These are phyloP conservation scores for Austroboletus novae-zelandiae DNA, from an alignment of 1,284 basidiomycete species.

Conservation along the genomic window DNA sequence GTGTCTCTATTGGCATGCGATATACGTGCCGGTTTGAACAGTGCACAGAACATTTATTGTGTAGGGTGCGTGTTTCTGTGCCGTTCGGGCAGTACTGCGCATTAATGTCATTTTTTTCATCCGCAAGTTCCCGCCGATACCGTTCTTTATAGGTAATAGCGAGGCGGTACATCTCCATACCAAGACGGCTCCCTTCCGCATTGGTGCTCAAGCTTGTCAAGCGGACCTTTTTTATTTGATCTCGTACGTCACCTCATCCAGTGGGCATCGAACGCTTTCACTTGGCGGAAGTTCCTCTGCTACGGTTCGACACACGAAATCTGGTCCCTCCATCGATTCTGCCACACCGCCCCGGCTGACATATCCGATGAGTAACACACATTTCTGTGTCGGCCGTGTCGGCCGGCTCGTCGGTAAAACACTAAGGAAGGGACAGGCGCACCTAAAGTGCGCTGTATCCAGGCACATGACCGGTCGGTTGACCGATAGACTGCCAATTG, in stretches of 20 bases:
- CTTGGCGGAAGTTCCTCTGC: too few species aligned
- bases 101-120: constrained; percentile 5
- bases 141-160: constrained; percentile 12
- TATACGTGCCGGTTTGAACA: constrained; percentile 11
- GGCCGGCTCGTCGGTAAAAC: not conserved
- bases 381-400: not conserved
- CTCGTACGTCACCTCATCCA: constrained; percentile 3
- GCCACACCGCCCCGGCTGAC: too few species aligned
- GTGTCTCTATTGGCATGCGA: constrained; percentile 19
- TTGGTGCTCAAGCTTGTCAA: constrained; percentile 11
- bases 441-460: not conserved
- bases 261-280: too few species aligned
- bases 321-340: too few species aligned
- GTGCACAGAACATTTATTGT: not conserved
- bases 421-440: not conserved
- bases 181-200: constrained; percentile 6
- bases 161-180: constrained; percentile 18
- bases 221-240: constrained; percentile 7
- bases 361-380: not conserved
- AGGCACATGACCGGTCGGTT: not conserved
- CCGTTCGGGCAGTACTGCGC: constrained; percentile 1
- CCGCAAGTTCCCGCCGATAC: constrained; percentile 5
- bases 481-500: not conserved
- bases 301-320: too few species aligned
- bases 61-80: not conserved